phyloP scores from a whole-genome alignment of 148 eudicot species.

The Mesembryanthemum crystallinum region DNA sequence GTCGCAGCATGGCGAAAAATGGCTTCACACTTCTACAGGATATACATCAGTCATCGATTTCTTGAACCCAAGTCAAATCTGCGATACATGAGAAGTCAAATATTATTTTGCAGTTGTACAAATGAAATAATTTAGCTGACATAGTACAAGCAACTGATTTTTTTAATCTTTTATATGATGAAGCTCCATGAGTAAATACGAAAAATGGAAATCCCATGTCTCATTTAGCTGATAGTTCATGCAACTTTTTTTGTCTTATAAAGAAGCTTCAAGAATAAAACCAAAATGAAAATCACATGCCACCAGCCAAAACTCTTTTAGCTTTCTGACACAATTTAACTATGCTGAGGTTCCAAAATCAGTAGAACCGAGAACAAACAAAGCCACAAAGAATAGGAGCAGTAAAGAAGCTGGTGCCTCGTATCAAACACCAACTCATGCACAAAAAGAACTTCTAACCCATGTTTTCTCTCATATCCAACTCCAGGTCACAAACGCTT shows the following conservation, averaged over 20 bases:
- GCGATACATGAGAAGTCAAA: conserved; percentile 22
- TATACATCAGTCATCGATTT: conserved; percentile 55
- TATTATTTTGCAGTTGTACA: background rate
- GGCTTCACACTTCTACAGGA: background rate
- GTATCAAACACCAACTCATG: background rate
- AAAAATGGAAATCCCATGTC: background rate
- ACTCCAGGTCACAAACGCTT: too few species aligned
- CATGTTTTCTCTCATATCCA: too few species aligned
- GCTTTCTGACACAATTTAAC: background rate
- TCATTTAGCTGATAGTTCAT: background rate
- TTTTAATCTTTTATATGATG: background rate
- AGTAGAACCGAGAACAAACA: background rate
- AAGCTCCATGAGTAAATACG: background rate
- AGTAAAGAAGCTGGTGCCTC: background rate
- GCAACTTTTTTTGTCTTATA: background rate
- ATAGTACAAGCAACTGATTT: background rate
- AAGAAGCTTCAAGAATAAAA: background rate
- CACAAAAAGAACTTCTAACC: background rate
- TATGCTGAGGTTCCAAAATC: background rate
- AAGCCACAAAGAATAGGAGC: background rate
- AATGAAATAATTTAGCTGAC: background rate
- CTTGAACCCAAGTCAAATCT: conserved; percentile 86
- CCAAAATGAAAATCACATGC: background rate
- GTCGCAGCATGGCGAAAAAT: background rate
- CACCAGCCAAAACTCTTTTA: background rate